phyloP scores from a whole-genome alignment of 306 rosid genomes.

The Cucurbita moschata region DNA sequence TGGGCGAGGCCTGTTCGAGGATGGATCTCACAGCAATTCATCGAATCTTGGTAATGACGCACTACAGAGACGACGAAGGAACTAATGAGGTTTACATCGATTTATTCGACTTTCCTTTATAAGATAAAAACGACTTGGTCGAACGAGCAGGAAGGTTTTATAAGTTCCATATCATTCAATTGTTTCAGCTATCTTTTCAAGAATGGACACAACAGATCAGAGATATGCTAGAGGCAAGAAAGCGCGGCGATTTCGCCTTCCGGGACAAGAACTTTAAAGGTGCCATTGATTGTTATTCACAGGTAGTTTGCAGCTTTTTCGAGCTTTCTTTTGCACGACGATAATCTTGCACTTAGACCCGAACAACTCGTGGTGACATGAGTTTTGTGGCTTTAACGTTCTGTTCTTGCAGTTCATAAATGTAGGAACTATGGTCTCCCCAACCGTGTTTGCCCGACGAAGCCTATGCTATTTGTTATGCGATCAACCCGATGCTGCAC shows the following conservation, averaged over 20 bases:
- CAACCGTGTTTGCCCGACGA: slow-evolving; percentile 88
- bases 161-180: neutral
- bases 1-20: slow-evolving; percentile 98
- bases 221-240: slow-evolving; percentile 93
- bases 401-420: slow-evolving; percentile 55
- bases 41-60: slow-evolving; percentile 71
- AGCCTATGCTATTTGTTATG: slow-evolving; percentile 82
- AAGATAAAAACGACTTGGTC: neutral
- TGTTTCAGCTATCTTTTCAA: slow-evolving; percentile 85
- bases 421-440: slow-evolving; percentile 87
- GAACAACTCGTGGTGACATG: neutral
- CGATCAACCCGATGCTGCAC: slow-evolving; percentile 90
- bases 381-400: neutral
- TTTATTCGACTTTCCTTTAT: neutral
- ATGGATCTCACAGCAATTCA: slow-evolving; percentile 99
- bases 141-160: neutral
- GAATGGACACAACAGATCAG: slow-evolving; percentile 99
- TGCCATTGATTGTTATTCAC: slow-evolving; percentile 90
- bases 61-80: slow-evolving; percentile 91
- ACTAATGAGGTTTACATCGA: slow-evolving; percentile 58
- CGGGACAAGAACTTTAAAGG: slow-evolving; percentile 77
- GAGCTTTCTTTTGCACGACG: neutral
- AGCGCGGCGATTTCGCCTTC: slow-evolving; percentile 85
- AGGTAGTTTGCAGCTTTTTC: slow-evolving; percentile 29
- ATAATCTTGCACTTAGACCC: neutral